A percentile compares a stretch with the other conserved stretches of the same genome.
Conservation (phyloP, 2,329 filamentous ascomycete genomes). For the Nemania abortiva region DNA sequence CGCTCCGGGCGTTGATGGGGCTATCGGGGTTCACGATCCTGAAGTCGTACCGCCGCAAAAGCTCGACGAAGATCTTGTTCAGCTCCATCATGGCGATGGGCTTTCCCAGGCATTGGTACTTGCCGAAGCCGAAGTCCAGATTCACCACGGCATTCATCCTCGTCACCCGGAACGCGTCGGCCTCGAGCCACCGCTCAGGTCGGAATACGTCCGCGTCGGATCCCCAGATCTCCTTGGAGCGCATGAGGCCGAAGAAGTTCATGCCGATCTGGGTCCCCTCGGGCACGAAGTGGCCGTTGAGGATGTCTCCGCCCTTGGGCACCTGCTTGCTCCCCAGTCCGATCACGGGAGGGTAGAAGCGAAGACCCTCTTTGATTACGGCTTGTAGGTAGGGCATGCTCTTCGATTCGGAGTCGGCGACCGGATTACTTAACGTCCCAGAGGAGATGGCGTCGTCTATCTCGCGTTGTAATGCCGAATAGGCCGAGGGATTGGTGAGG, state of each 20-base stretch:
- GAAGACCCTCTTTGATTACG: conserved; percentile 56
- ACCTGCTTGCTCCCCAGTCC: conserved; percentile 50
- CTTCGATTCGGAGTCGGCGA: conserved; percentile 47
- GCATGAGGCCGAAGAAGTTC: conserved; percentile 55
- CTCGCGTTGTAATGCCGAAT: conserved; percentile 39
- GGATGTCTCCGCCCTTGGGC: conserved; percentile 48
- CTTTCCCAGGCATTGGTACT: conserved; percentile 57
- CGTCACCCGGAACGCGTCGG: conserved; percentile 46
- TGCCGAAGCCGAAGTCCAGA: conserved; percentile 56
- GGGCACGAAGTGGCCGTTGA: conserved; percentile 52
- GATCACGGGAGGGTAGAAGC: conserved; percentile 54
- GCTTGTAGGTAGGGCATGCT: conserved; percentile 54
- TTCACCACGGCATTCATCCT: conserved; percentile 54
- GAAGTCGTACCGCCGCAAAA: conserved; percentile 45
- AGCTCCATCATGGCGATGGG: conserved; percentile 59
- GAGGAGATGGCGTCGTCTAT: conserved; percentile 36
- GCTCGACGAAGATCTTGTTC: conserved; percentile 57
- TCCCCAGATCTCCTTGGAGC: conserved; percentile 53
- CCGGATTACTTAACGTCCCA: conserved; percentile 47
- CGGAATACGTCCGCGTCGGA: conserved; percentile 53
- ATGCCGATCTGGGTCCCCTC: conserved; percentile 56
- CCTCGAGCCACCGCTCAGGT: conserved; percentile 60
- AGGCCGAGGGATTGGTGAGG: conserved; percentile 42
- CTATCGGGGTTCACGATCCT: conserved; percentile 42
- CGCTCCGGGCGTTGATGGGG: conserved; percentile 41